Base-by-base conservation (phyloP, 805 yeast genomes). In the Alloascoidea africana region DNA sequence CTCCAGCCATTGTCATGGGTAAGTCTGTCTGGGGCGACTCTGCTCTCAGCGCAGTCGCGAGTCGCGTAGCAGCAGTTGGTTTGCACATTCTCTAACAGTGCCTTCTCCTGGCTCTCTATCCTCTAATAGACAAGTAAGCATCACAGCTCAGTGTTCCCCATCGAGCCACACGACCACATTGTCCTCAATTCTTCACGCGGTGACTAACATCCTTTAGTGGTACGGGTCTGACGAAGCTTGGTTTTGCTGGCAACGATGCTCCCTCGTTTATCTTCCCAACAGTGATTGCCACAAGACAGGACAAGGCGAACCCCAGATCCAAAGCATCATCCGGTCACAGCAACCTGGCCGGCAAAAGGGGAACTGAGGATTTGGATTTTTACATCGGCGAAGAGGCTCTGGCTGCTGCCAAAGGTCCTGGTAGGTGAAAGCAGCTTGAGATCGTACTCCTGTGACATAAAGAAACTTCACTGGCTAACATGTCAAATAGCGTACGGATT, bases 231-330 rank as follows among this genome's bases (percentile, higher is more conserved):
- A 91, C 98, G 55, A 91, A 91, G 58, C 70, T 91, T 47, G 98
- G 98, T 17, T 91, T 87, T 63, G 98, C 98, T 48, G 98, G 98
- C 40, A 91, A 91, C 56, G 98, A 91, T 61, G 70, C 96, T 16
- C 98, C 98, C 32, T 87, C 96, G 3, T 91, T 82, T 70, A 85
- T 91, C 19, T 84, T 91, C 52, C 98, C 98, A 38, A 91, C 98
- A 1, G 97, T 96, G 3, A 91, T 91, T 57, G 77, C 93, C 17
- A 87, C 96, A 33, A 49, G 62, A 42, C 55, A 40, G 41, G 48
- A 44, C 17, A 41, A 48, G 14, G 45, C 47, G 15, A 48, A 49
- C 34, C 53, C 67, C 18, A 63, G 73, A 13, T 46, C 68, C 1
- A 65, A 68, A 42, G 63, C 73, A 2, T 62, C 76, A 5, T 65